Percentiles rank a stretch among this genome's conserved stretches.
phyloP scores from a whole-genome alignment of 345 rosid species.

The Citrus unshiu region DNA sequence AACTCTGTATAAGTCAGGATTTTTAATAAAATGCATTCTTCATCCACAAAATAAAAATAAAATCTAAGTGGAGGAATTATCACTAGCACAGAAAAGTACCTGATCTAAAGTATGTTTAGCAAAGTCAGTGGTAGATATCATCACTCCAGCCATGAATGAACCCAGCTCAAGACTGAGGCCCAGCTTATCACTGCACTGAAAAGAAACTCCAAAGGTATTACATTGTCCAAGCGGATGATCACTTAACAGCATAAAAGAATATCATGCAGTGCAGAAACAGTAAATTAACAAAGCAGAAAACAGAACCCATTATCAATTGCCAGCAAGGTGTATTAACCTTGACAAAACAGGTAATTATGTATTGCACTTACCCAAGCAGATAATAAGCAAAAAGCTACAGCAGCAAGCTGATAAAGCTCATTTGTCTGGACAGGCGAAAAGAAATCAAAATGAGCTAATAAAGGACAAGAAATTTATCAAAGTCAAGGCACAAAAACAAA shows the following conservation, averaged over 20 bases:
- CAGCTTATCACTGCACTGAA: conserved; percentile 99
- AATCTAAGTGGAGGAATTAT: background rate
- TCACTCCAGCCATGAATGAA: conserved; percentile 97
- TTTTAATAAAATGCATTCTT: background rate
- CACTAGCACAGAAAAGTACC: conserved; percentile 38
- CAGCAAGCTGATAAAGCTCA: conserved; percentile 98
- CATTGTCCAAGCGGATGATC: conserved; percentile 4
- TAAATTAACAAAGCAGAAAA: conserved; percentile 6
- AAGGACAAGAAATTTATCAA: background rate
- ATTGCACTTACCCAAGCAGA: conserved; percentile 92
- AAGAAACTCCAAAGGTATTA: conserved; percentile 23
- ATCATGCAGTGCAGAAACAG: background rate
- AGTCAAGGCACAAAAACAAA: conserved; percentile 3
- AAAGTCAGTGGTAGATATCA: conserved; percentile 96
- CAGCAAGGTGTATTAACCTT: background rate
- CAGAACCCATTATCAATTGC: background rate
- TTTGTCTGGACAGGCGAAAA: conserved; percentile 60
- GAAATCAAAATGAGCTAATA: conserved; percentile 12
- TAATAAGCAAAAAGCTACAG: conserved; percentile 95
- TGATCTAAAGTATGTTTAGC: conserved; percentile 95
- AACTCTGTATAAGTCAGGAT: background rate
- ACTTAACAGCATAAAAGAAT: background rate
- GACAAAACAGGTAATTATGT: background rate
- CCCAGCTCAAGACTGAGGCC: conserved; percentile 99
- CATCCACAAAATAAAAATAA: background rate